Evolutionary conservation across 2,329 filamentous ascomycete species (phyloP), one percentile per base, ranked within the genome.

Genomic region (Zalaria sp.): DNA sequence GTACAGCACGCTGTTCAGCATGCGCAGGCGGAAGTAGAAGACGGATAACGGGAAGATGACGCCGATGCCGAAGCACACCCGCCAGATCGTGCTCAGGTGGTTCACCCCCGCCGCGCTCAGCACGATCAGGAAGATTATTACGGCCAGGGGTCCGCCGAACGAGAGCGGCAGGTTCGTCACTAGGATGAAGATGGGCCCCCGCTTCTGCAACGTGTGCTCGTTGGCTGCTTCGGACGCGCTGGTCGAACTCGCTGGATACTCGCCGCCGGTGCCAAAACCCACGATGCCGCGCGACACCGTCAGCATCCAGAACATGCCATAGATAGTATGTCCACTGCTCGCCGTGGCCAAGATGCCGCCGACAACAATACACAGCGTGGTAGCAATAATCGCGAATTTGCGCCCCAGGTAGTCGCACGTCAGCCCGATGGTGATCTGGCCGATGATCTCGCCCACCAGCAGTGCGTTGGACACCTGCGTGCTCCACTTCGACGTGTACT

Each of bases 1-100:
- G 46, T 69, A 72, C 7, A 69, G 68, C 51, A 58, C 68, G 38
- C 58, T 73, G 55, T 66, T 74, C 29, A 69, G 56, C 64, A 71
- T 69, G 46, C 62, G 69, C 34, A 75, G 54, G 9, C 73, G 69
- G 45, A 76, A 72, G 53, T 73, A 73, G 43, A 75, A 72, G 35
- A 76, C 63, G 2, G 66, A 65, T 5, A 76, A 55, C 1, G 73
- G 73, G 10, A 72, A 58, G 35, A 69, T 48, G 32, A 65, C 64
- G 25, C 67, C 67, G 35, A 71, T 65, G 4, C 63, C 67, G 42
- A 70, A 68, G 48, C 67, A 69, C 2, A 69, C 63, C 3, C 67
- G 60, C 67, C 67, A 70, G 5, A 69, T 59, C 2, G 63, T 67
- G 3, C 47, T 64, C 47, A 59, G 58, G 40, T 69, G 68, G n/a